Evolutionary conservation across 2,329 filamentous ascomycete genomes (phyloP), one percentile per base, ranked within the genome.

Genomic region (Exserohilum rostratum): DNA sequence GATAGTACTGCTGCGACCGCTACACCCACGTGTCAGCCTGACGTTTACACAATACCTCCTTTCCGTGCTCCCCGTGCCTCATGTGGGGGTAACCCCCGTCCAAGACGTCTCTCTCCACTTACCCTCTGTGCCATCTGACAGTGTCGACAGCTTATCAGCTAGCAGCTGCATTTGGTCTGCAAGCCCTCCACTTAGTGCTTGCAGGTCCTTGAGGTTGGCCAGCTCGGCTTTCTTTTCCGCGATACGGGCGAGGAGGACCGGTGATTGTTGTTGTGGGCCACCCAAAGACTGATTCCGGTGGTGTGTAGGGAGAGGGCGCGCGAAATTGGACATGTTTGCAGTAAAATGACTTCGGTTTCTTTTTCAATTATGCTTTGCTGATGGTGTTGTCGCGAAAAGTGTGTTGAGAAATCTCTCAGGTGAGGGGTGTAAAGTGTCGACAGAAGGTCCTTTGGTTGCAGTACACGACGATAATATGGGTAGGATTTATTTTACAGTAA

Each of bases 221-320:
- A 96, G 82, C 74, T 96, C 91, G 49, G 87, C 86, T 75, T 90
- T 91, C 80, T 96, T 96, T 78, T 95, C 90, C 60, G 90, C 87
- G 71, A 96, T 91, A 60, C 90, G 88, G 39, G 89, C 85, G 47
- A 90, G 78, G 13, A 95, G 80, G 22, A 86, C 84, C 1, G 89
- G 85, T 1, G 90, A 90, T 73, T 90, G 88, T 43, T 85, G 64
- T 72, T 46, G 80, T 25, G 64, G 77, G 50, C 65, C 68, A 50
- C 72, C 72, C 66, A 66, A 70, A 57, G 67, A 72, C 64, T 74
- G 77, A 64, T 70, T 71, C 53, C 89, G 88, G 67, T 90, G 78
- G 68, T 92, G 88, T 22, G 87, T 85, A 3, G 87, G 83, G 15
- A 90, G 64, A 0, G 74, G 70, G 15, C 78, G 77, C 29, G 70